Conservation (phyloP, 2,329 filamentous ascomycete species). For the Fusarium illudens region DNA sequence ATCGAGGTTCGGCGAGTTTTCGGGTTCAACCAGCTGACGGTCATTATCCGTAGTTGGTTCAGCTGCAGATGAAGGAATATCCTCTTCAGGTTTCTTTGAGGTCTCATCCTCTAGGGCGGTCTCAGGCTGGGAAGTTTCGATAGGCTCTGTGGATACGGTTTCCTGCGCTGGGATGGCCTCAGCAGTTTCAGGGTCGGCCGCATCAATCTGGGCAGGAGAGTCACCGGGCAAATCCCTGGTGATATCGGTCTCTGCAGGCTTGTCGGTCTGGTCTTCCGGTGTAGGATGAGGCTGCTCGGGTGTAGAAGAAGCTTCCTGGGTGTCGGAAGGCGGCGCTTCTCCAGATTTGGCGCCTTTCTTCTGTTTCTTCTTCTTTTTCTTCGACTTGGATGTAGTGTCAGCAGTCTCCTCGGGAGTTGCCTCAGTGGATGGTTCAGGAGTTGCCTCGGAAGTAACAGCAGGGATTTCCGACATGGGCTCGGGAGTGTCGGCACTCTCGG, state of each 20-base stretch:
- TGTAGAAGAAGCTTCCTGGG: conserved; percentile 1
- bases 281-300: conserved; percentile 2
- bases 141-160: not conserved
- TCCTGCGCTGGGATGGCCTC: not conserved
- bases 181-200: not conserved
- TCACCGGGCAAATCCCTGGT: not conserved
- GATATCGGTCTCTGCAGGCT: not conserved
- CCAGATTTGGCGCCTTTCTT: conserved; percentile 35
- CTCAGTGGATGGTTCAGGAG: conserved; percentile 7
- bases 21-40: not conserved
- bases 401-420: conserved; percentile 12
- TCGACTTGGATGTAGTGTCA: conserved; percentile 20
- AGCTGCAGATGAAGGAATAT: not conserved
- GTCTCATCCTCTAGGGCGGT: not conserved
- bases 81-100: conserved; percentile 8
- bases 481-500: not conserved
- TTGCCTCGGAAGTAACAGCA: conserved; percentile 5
- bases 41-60: not conserved
- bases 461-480: conserved; percentile 10
- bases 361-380: conserved; percentile 44
- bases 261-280: not conserved
- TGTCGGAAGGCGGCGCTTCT: conserved; percentile 16
- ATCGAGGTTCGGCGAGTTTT: not conserved
- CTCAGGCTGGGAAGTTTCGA: not conserved
- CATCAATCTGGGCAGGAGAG: not conserved